Base-by-base conservation (phyloP, 2,329 filamentous ascomycete genomes). In the Pseudofabraea citricarpa region DNA sequence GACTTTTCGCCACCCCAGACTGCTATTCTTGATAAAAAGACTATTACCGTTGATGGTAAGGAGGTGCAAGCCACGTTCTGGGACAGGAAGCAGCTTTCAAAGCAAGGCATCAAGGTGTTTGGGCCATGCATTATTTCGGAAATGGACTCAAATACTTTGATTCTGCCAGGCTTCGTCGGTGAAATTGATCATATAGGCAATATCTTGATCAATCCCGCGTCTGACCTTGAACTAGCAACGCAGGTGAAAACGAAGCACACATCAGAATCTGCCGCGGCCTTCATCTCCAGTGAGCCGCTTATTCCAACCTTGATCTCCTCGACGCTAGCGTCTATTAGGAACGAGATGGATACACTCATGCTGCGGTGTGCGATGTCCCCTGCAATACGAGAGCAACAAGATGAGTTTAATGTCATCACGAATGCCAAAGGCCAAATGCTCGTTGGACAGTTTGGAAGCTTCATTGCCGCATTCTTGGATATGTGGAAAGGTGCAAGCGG, bases 381-480 rank as follows among this genome's bases (percentile, higher is more conserved):
- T 1, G 70, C 69, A 0, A 73, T 74, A 32, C 63, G 71, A 15
- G 71, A 74, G 40, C 70, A 74, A 38, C 71, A 74, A 47, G 71
- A 74, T 21, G 71, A 74, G 46, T 74, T 73, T 56, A 74, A 74
- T 23, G 70, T 74, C n/a, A 71, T 74, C 40, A 73, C 71, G 4
- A 70, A 72, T 32, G 59, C 61, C 1, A 55, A 62, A 1, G 71
- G 71, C 4, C 64, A 73, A 47, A 75, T 75, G 70, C 62, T 75
- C 0, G 71, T 71, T 6, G 71, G 71, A 0, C 71, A 75, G 38
- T 73, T 74, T 26, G 71, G 70, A 3, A 71, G 68, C 47, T 73
- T 73, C 48, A 73, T 73, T 46, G 63, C 63, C 1, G 63, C 70
- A 32, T 73, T 75, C 41, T 52, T 74, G n/a, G 52, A 63, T 2